Evolutionary conservation across 352 stramenopile genomes (phyloP).

Genomic region (Paralagenidium karlingii): DNA sequence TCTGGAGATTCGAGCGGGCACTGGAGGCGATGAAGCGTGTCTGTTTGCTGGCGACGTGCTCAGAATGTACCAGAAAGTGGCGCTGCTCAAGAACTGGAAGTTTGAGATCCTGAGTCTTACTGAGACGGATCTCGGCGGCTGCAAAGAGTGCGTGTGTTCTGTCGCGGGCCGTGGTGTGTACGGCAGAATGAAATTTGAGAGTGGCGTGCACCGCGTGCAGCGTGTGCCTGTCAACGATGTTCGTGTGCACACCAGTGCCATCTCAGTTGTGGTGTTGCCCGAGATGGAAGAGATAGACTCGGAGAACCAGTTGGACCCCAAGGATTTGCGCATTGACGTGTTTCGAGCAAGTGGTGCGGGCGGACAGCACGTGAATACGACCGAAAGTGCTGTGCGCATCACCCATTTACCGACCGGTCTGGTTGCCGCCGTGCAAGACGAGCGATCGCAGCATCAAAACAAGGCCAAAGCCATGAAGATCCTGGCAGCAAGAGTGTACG

Average conservation of each 20-base stretch:
- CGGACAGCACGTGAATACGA: slow-evolving; percentile 99
- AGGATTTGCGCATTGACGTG: slow-evolving; percentile 97
- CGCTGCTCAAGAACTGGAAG: slow-evolving; percentile 73
- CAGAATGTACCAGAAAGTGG: slow-evolving; percentile 89
- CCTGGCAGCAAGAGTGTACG: slow-evolving; percentile 91
- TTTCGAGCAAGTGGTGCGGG: slow-evolving; percentile 93
- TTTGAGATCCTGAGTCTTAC: slow-evolving; percentile 85
- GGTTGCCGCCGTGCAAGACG: slow-evolving; percentile 83
- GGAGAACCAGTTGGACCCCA: slow-evolving; percentile 83
- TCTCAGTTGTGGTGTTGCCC: slow-evolving; percentile 96
- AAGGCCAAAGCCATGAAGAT: slow-evolving; percentile 98
- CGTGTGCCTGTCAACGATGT: slow-evolving; percentile 94
- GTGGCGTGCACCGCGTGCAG: slow-evolving; percentile 96
- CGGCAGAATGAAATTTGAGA: slow-evolving; percentile 97
- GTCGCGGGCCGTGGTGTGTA: slow-evolving; percentile 79
- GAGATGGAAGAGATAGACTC: slow-evolving; percentile 64
- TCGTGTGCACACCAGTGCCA: slow-evolving; percentile 95
- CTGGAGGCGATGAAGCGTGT: slow-evolving; percentile 93
- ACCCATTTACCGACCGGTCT: slow-evolving; percentile 96
- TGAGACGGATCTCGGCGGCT: slow-evolving; percentile 74
- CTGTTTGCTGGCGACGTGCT: slow-evolving; percentile 92
- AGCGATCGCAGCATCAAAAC: slow-evolving; percentile 97
- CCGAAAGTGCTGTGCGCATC: slow-evolving; percentile 94
- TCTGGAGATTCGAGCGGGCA: slow-evolving; percentile 93
- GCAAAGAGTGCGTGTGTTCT: slow-evolving; percentile 69